These are phyloP conservation scores for Penstemon barbatus DNA, from an alignment of 257 asterid species.

Conservation along the genomic window DNA sequence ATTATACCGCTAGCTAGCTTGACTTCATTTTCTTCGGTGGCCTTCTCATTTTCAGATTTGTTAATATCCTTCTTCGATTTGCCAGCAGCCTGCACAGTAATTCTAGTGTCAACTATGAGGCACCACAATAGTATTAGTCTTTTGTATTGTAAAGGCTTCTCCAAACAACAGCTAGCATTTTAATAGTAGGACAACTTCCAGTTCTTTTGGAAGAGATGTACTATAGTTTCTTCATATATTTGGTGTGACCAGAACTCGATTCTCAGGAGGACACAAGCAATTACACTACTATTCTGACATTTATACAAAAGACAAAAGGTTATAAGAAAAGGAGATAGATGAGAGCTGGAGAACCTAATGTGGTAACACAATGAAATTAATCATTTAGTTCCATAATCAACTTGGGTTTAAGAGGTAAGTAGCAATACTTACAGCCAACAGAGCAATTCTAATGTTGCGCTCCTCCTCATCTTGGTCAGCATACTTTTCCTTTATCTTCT, in stretches of 20 bases:
- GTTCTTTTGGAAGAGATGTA: conserved; percentile 1
- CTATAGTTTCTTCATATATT: conserved; percentile 5
- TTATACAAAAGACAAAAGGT: conserved; percentile 6
- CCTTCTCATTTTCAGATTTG: conserved; percentile 41
- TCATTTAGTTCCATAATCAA: conserved; percentile 10
- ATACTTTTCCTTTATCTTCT: conserved; percentile 95
- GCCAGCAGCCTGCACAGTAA: conserved; percentile 81
- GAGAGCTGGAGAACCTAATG: background rate
- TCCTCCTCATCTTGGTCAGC: conserved; percentile 99
- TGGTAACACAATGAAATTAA: background rate
- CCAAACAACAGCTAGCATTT: conserved; percentile 6
- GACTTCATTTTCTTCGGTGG: conserved; percentile 35
- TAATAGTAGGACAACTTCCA: background rate
- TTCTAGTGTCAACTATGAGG: conserved; percentile 22
- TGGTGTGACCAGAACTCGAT: conserved; percentile 17
- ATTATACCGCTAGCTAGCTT: conserved; percentile 51
- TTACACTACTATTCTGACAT: conserved; percentile 22
- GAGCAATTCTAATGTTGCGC: conserved; percentile 79
- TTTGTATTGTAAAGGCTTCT: background rate
- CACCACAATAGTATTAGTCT: conserved; percentile 17
- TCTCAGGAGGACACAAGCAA: conserved; percentile 13
- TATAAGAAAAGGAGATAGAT: conserved; percentile 11
- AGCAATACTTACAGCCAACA: conserved; percentile 69
- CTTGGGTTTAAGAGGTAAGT: conserved; percentile 2
- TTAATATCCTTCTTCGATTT: conserved; percentile 54